These are phyloP conservation scores for Artomyces pyxidatus DNA, from an alignment of 768 basidiomycete species.

Conservation along the genomic window DNA sequence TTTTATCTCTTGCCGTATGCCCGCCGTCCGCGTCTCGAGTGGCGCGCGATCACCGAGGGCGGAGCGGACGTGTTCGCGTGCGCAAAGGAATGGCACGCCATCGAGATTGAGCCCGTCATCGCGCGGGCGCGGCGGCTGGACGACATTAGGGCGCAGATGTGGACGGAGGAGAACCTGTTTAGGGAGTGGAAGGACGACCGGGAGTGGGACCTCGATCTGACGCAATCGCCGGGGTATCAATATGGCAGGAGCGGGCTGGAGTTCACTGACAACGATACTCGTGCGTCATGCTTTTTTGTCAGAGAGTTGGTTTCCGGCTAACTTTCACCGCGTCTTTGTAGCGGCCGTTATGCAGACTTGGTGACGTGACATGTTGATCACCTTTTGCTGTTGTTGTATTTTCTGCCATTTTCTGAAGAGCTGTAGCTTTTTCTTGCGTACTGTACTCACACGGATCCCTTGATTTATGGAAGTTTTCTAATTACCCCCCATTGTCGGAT, in stretches of 20 bases:
- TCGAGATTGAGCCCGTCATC: background rate
- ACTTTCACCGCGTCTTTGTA: too few species aligned
- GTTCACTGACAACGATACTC: conserved; percentile 13
- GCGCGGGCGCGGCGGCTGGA: conserved; percentile 1
- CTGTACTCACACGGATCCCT: too few species aligned
- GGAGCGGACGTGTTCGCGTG: conserved; percentile 8
- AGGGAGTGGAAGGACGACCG: conserved; percentile 10
- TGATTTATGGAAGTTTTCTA: too few species aligned
- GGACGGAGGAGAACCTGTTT: conserved; percentile 5
- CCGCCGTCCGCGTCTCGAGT: conserved; percentile 11
- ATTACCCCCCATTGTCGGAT: too few species aligned
- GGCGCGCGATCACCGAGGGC: conserved; percentile 2
- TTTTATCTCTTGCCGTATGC: conserved; percentile 11
- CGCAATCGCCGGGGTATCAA: conserved; percentile 13
- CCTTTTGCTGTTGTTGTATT: too few species aligned
- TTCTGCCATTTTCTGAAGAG: too few species aligned
- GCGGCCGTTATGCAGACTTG: too few species aligned
- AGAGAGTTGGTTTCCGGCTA: too few species aligned
- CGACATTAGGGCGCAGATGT: background rate
- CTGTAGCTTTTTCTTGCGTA: too few species aligned
- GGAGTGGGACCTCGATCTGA: conserved; percentile 16
- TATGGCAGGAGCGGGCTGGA: conserved; percentile 12
- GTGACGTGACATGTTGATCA: too few species aligned
- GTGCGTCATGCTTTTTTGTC: too few species aligned
- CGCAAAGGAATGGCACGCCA: conserved; percentile 10